Evolutionary conservation across 371 early-diverging fungal species (phyloP).

Genomic region (Mucor circinelloides): DNA sequence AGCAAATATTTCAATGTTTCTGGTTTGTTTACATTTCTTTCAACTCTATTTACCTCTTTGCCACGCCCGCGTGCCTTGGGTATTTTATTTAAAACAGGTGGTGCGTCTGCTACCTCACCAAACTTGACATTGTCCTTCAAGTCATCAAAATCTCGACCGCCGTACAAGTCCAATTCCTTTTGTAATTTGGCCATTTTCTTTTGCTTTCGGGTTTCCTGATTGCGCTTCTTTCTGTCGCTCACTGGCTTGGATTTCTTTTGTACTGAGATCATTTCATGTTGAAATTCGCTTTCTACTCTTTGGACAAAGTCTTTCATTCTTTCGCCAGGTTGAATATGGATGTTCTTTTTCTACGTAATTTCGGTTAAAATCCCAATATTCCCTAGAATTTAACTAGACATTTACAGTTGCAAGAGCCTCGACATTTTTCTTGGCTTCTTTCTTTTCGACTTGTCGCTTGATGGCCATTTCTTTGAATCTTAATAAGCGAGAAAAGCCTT

Average conservation of each 20-base stretch:
- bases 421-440: conserved; percentile 28
- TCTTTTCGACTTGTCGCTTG: conserved; percentile 40
- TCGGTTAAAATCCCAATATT: background rate
- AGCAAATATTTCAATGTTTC: background rate
- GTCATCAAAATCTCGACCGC: conserved; percentile 56
- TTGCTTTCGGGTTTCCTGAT: conserved; percentile 47
- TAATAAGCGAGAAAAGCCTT: conserved; percentile 44
- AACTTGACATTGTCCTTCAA: conserved; percentile 57
- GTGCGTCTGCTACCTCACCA: conserved; percentile 63
- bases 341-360: conserved; percentile 14
- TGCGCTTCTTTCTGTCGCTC: conserved; percentile 40
- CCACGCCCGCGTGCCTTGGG: conserved; percentile 53
- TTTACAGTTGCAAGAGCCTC: conserved; percentile 5
- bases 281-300: conserved; percentile 45
- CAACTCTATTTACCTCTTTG: conserved; percentile 32
- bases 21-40: background rate
- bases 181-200: conserved; percentile 43
- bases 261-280: conserved; percentile 27
- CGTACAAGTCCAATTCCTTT: conserved; percentile 34
- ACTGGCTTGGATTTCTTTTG: conserved; percentile 35
- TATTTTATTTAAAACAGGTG: conserved; percentile 49
- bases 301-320: conserved; percentile 39
- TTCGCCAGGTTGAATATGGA: conserved; percentile 48
- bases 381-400: background rate
- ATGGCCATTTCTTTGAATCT: conserved; percentile 36